Base-by-base conservation (phyloP, 495 filamentous ascomycete species). In the Talaromyces proteolyticus region DNA sequence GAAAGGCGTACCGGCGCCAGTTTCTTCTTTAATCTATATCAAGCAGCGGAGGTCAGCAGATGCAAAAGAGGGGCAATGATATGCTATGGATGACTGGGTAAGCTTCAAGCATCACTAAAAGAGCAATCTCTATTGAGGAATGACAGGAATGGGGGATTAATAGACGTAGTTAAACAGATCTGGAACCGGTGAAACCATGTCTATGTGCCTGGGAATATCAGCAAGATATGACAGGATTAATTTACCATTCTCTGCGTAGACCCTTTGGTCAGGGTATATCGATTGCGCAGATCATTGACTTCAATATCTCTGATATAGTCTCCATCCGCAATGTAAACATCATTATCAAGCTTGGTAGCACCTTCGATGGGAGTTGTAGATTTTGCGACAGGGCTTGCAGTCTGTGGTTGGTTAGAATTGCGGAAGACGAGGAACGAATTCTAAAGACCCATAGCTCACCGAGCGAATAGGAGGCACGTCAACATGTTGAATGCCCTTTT, bases 221-320 rank as follows among this genome's bases (percentile, higher is more conserved):
- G 89, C 87, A 77, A 44, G 72, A 75, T 63, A 77, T 75, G 78
- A 82, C 73, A 82, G 79, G 82, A 70, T 29, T 52, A 77, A 89
- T 86, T 96, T 97, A 98, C 93, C 93, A 91, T 95, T 80, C 95
- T 94, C 78, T 98, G 93, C 55, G 91, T 95, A 59, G 88, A 86
- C 57, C 93, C 92, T 79, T 95, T 98, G 54, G 93, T 98, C 73
- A 98, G 80, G 66, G 91, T 88, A 63, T 98, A 98, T 57, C 91
- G 87, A 65, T 98, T 98, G 59, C 92, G 89, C 57, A 97, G 70
- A 64, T 96, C 91, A 73, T 98, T 98, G 68, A 98, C 89, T 68
- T 97, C 93, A 61, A 98, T 95, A 62, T 97, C 93, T 65, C 89
- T 89, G 70, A 98, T 96, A 60, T 88, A 96, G 63, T 98, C 93